phyloP scores from a whole-genome alignment of 163 green algal genomes.

The Coccomyxa subellipsoidea region DNA sequence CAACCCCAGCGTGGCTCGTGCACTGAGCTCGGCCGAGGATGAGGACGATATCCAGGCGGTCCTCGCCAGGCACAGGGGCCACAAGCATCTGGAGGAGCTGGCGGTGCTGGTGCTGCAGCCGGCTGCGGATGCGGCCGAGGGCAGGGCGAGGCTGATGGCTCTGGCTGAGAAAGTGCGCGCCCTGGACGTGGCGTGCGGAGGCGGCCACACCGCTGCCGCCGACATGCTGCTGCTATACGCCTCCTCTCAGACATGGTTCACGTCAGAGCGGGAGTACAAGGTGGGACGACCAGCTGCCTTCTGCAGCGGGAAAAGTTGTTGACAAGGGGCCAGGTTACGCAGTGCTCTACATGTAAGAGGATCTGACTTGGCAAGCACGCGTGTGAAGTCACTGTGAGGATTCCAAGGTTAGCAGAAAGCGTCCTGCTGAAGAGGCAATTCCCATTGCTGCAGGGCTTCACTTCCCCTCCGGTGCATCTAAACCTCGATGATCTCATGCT shows the following conservation, averaged over 20 bases:
- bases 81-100: background rate
- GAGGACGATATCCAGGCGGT: background rate
- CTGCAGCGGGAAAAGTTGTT: too few species aligned
- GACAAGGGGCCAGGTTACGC: too few species aligned
- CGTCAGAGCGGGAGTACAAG: constrained; percentile 55
- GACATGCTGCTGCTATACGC: constrained; percentile 76
- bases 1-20: background rate
- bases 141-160: constrained; percentile 23
- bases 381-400: too few species aligned
- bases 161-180: constrained; percentile 43
- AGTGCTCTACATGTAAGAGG: too few species aligned
- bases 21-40: background rate
- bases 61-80: background rate
- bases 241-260: constrained; percentile 62
- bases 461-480: constrained; percentile 58
- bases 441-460: constrained; percentile 31
- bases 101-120: background rate
- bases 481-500: constrained; percentile 58
- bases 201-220: constrained; percentile 54
- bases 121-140: background rate
- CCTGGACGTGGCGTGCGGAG: constrained; percentile 39
- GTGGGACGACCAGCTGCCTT: too few species aligned
- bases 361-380: too few species aligned
- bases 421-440: too few species aligned
- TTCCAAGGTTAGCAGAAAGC: too few species aligned